Evolutionary conservation across 2,329 filamentous ascomycete species (phyloP).

Genomic region (Colletotrichum sidae): DNA sequence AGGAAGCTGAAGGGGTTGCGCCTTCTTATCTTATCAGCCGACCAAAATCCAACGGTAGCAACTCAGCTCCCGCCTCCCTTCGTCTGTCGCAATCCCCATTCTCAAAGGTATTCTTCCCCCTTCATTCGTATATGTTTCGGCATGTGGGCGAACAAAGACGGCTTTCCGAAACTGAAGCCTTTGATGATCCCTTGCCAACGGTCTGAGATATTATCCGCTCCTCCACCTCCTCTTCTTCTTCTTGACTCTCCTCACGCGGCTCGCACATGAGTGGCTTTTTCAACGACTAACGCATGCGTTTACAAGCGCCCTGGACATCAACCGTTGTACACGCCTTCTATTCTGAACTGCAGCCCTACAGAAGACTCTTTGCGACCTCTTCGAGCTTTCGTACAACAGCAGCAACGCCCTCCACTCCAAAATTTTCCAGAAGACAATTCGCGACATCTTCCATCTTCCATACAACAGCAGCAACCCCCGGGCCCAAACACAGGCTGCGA

Average conservation of each 20-base stretch:
- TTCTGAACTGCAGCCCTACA: neutral
- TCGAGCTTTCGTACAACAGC: slow-evolving; percentile 5
- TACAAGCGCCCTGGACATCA: slow-evolving; percentile 29
- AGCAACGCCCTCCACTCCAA: neutral
- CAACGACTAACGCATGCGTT: slow-evolving; percentile 30
- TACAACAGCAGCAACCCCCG: too few species aligned
- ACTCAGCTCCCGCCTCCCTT: slow-evolving; percentile 18
- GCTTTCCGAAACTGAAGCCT: slow-evolving; percentile 9
- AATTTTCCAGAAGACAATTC: neutral
- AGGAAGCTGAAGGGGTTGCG: neutral
- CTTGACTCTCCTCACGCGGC: slow-evolving; percentile 36
- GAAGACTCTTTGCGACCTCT: neutral
- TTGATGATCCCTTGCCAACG: slow-evolving; percentile 1
- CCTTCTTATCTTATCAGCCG: slow-evolving; percentile 33
- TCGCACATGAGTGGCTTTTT: slow-evolving; percentile 23
- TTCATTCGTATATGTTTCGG: slow-evolving; percentile 21
- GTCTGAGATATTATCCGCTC: slow-evolving; percentile 18
- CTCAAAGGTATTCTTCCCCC: slow-evolving; percentile 8
- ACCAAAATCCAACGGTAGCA: slow-evolving; percentile 6
- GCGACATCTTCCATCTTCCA: too few species aligned
- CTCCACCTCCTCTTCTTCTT: neutral
- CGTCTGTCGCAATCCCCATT: slow-evolving; percentile 27
- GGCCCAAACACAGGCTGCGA: too few species aligned
- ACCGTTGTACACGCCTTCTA: slow-evolving; percentile 3
- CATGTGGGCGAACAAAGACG: slow-evolving; percentile 31